These are phyloP conservation scores for Narthecium ossifragum DNA, from an alignment of 106 monocot genomes.

Conservation along the genomic window DNA sequence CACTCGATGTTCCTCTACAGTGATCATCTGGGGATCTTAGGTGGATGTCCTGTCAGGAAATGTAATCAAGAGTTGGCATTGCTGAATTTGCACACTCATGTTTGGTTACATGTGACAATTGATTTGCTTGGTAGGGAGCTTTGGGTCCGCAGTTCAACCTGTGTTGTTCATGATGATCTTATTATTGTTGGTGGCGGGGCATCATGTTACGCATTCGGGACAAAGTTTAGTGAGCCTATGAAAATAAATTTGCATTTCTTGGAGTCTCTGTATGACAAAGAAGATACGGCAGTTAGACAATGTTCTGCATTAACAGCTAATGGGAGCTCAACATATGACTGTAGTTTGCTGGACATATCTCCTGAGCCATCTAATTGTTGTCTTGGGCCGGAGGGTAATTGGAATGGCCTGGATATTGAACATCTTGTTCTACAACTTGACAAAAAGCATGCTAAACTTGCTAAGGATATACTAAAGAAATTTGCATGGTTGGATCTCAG, in stretches of 20 bases:
- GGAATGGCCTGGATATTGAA: background rate
- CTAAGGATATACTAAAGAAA: slow-evolving; percentile 75
- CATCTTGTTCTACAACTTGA: slow-evolving; percentile 46
- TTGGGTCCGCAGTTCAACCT: slow-evolving; percentile 71
- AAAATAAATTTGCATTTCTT: slow-evolving; percentile 55
- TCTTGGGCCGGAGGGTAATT: too few relatives aligned
- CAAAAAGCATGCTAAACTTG: slow-evolving; percentile 73
- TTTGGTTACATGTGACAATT: slow-evolving; percentile 52
- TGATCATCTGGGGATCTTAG: slow-evolving; percentile 74
- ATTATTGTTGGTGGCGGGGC: slow-evolving; percentile 86
- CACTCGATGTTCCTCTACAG: slow-evolving; percentile 87
- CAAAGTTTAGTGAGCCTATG: slow-evolving; percentile 73
- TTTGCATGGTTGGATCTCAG: slow-evolving; percentile 77
- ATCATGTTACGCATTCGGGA: slow-evolving; percentile 98
- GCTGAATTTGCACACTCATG: slow-evolving; percentile 38
- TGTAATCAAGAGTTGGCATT: slow-evolving; percentile 43
- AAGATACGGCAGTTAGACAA: too few relatives aligned
- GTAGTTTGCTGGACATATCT: too few relatives aligned
- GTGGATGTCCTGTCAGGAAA: slow-evolving; percentile 74
- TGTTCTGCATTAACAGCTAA: too few relatives aligned
- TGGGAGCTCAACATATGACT: too few relatives aligned
- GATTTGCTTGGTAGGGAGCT: slow-evolving; percentile 40
- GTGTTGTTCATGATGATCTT: slow-evolving; percentile 61
- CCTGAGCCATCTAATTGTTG: too few relatives aligned
- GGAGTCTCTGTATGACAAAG: slow-evolving; percentile 7